Base-by-base conservation (phyloP, 164 flowering plant species). In the Stephania japonica region DNA sequence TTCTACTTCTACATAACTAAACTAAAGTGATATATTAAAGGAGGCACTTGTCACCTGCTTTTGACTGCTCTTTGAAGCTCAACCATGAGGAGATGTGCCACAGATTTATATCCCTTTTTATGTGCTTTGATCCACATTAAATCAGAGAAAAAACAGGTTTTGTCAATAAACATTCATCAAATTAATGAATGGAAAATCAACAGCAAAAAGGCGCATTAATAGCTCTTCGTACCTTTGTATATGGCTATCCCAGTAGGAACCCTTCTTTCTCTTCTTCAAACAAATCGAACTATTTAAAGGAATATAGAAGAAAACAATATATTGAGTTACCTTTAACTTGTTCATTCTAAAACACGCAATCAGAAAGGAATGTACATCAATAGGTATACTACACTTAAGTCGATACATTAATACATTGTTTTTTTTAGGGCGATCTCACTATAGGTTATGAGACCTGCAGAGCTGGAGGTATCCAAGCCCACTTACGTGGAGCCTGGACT, bases 191-290 rank as follows among this genome's bases (percentile, higher is more conserved):
- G n/a, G 19, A 5, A 68, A 18, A 21, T 10, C 9, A 21, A 42
- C 4, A n/a, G 11, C n/a, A 16, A 7, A 41, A 68, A 42, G 43
- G 7, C 6, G 8, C n/a, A 68, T 42, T 43, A 10, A 6, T 42
- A 49, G 5, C 25, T 11, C 70, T 26, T 1, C 81, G 24, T 59
- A 87, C 91, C 87, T 86, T 74, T 77, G 71, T 26, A 88, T 53
- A 88, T 88, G 73, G 91, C 87, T 21, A 88, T 75, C 70, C 91
- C 89, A 64, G 91, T 88, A 16, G 89, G 88, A 42, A 78, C 81
- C 78, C 86, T 84, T n/a, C 68, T 83, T 83, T 65, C 87, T 76
- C 75, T 84, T 88, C 85, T 75, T 84, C 69, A 88, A 56, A 76
- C 91, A 88, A 12, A 88, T 27, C 18, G 89, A 86, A 75, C 88